phyloP scores from a whole-genome alignment of 257 asterid genomes.

The Nicotiana sylvestris region DNA sequence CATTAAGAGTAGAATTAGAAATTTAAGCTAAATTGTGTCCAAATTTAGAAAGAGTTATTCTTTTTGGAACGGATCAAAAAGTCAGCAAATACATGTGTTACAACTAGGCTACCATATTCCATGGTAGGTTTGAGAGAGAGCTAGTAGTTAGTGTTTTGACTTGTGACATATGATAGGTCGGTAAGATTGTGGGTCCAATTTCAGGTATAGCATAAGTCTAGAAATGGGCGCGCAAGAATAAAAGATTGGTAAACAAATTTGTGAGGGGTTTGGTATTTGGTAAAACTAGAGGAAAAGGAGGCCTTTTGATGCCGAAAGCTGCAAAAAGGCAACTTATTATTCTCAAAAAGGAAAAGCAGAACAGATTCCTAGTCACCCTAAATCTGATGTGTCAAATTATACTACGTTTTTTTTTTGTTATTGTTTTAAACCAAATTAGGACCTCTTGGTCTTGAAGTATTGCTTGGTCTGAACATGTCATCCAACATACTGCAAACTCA shows the following conservation, averaged over 20 bases:
- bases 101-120: background rate
- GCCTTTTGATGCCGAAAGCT: constrained; percentile 13
- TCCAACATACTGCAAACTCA: too few species aligned
- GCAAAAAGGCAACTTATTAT: constrained; percentile 2
- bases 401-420: background rate
- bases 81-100: too few species aligned
- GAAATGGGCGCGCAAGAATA: background rate
- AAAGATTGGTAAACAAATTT: constrained; percentile 5
- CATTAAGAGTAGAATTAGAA: too few species aligned
- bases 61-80: too few species aligned
- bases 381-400: background rate
- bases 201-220: constrained; percentile 22
- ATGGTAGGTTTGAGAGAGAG: constrained; percentile 8
- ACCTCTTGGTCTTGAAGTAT: background rate
- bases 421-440: background rate
- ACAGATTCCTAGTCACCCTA: background rate
- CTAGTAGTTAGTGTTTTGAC: constrained; percentile 14
- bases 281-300: background rate
- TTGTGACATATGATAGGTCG: constrained; percentile 17
- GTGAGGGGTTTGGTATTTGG: constrained; percentile 20
- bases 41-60: too few species aligned
- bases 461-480: background rate
- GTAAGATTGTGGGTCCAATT: constrained; percentile 28
- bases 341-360: background rate
- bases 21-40: too few species aligned